These are phyloP conservation scores for Prunus dulcis DNA, from an alignment of 306 rosid species.

Conservation along the genomic window DNA sequence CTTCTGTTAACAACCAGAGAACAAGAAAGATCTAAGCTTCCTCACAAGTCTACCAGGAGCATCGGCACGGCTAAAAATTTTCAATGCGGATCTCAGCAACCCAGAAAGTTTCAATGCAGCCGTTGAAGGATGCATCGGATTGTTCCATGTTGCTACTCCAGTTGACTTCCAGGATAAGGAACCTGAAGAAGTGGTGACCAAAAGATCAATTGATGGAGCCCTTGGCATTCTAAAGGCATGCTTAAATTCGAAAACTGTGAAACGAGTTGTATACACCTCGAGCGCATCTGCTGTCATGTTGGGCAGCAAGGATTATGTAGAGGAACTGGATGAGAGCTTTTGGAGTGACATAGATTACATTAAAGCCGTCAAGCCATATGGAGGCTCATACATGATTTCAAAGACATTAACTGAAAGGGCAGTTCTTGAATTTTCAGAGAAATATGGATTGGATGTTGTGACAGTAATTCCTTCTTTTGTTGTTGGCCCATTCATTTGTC, in stretches of 20 bases:
- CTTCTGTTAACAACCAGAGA: slow-evolving; percentile 3
- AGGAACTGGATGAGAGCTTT: slow-evolving; percentile 41
- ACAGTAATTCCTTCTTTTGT: slow-evolving; percentile 47
- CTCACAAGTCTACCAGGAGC: slow-evolving; percentile 51
- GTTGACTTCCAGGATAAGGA: slow-evolving; percentile 38
- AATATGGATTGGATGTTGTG: slow-evolving; percentile 53
- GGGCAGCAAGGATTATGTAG: not conserved
- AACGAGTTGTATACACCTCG: slow-evolving; percentile 63
- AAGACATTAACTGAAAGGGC: slow-evolving; percentile 60
- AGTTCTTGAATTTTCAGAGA: slow-evolving; percentile 50
- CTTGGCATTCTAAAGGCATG: slow-evolving; percentile 50
- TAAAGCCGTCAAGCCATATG: slow-evolving; percentile 3
- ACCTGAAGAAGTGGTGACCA: slow-evolving; percentile 36
- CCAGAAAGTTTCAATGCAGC: slow-evolving; percentile 38
- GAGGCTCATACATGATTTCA: slow-evolving; percentile 36
- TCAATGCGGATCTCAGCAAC: slow-evolving; percentile 35
- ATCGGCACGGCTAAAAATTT: slow-evolving; percentile 31
- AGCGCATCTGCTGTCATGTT: slow-evolving; percentile 33
- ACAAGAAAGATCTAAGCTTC: slow-evolving; percentile 39
- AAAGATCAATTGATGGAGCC: slow-evolving; percentile 54
- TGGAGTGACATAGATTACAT: slow-evolving; percentile 45
- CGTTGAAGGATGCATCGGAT: slow-evolving; percentile 45
- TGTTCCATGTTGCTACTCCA: slow-evolving; percentile 53
- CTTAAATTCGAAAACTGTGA: slow-evolving; percentile 37
- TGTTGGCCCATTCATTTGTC: slow-evolving; percentile 64